Conservation (phyloP, 1,139 yeast species). For the Kodamaea alishanica region DNA sequence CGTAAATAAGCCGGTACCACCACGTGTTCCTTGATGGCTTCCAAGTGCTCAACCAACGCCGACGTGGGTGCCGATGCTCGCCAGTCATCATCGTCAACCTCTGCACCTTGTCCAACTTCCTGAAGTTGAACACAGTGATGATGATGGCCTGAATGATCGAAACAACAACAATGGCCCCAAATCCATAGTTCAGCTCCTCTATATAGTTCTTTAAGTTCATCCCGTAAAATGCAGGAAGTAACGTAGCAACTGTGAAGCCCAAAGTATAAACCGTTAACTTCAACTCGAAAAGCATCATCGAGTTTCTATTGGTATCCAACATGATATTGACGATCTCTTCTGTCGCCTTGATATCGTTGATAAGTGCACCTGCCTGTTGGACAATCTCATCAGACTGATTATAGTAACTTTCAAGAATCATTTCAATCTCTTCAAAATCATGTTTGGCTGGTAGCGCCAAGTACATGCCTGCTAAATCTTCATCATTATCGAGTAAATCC, state of each 20-base stretch:
- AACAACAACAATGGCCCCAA: slow-evolving; percentile 53
- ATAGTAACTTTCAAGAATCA: slow-evolving; percentile 88
- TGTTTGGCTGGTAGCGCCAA: slow-evolving; percentile 44
- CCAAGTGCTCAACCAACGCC: slow-evolving; percentile 2
- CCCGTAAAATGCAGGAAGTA: slow-evolving; percentile 80
- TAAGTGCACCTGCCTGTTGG: slow-evolving; percentile 82
- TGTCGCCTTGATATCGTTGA: slow-evolving; percentile 84
- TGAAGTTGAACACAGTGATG: slow-evolving; percentile 43
- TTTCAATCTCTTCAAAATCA: slow-evolving; percentile 75
- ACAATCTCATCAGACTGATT: slow-evolving; percentile 96
- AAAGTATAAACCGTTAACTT: slow-evolving; percentile 82
- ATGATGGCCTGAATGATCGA: slow-evolving; percentile 46
- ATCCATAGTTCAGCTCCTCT: slow-evolving; percentile 71
- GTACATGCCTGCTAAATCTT: slow-evolving; percentile 83
- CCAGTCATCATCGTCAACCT: slow-evolving; percentile 60
- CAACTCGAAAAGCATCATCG: slow-evolving; percentile 84
- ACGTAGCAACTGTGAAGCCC: slow-evolving; percentile 73
- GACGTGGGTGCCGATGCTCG: slow-evolving; percentile 3
- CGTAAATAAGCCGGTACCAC: slow-evolving; percentile 26
- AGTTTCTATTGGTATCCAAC: slow-evolving; percentile 90
- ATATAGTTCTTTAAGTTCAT: slow-evolving; percentile 91
- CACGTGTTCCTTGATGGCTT: slow-evolving; percentile 14
- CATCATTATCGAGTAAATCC: slow-evolving; percentile 83
- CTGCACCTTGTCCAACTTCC: slow-evolving; percentile 53
- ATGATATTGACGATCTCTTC: slow-evolving; percentile 96